These are phyloP conservation scores for Akanthomyces lecanii DNA, from an alignment of 2,329 filamentous ascomycete genomes.

Conservation along the genomic window DNA sequence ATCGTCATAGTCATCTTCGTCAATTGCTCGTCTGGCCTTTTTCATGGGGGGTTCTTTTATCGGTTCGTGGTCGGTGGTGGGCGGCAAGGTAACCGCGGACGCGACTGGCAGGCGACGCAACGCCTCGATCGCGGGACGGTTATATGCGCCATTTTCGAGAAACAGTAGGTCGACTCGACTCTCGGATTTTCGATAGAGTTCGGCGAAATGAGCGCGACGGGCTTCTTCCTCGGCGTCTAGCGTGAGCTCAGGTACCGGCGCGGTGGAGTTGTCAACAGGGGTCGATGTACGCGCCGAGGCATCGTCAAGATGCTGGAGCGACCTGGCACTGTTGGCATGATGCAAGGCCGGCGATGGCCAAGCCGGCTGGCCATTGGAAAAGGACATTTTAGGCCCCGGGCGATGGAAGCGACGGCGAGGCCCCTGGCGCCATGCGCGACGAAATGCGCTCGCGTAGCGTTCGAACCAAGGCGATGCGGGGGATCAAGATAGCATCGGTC, in stretches of 20 bases:
- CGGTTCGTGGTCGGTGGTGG: conserved; percentile 55
- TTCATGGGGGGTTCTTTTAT: conserved; percentile 63
- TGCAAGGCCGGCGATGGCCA: conserved; percentile 58
- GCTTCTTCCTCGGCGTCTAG: conserved; percentile 63
- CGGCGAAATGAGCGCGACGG: conserved; percentile 68
- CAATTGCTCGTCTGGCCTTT: conserved; percentile 71
- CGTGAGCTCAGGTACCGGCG: conserved; percentile 58
- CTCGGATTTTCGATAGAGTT: conserved; percentile 74
- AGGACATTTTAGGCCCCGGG: conserved; percentile 57
- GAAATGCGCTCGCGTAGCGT: conserved; percentile 48
- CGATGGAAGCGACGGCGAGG: conserved; percentile 45
- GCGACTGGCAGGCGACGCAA: conserved; percentile 41
- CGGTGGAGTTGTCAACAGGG: conserved; percentile 45
- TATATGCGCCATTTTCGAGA: conserved; percentile 50
- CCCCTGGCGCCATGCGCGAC: conserved; percentile 54
- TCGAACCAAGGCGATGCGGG: conserved; percentile 42
- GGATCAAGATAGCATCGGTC: conserved; percentile 46
- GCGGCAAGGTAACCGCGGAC: conserved; percentile 43
- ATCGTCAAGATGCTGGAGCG: conserved; percentile 60
- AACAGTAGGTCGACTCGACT: conserved; percentile 75
- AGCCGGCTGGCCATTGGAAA: conserved; percentile 60
- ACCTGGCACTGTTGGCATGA: conserved; percentile 43
- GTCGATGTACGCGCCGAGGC: conserved; percentile 47
- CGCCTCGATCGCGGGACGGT: conserved; percentile 49
- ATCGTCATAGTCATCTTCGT: conserved; percentile 84